A percentile compares a stretch with the other conserved stretches of the same genome.
Evolutionary conservation across 2,329 filamentous ascomycete genomes (phyloP).

Genomic region (Amauroascus verrucosus): DNA sequence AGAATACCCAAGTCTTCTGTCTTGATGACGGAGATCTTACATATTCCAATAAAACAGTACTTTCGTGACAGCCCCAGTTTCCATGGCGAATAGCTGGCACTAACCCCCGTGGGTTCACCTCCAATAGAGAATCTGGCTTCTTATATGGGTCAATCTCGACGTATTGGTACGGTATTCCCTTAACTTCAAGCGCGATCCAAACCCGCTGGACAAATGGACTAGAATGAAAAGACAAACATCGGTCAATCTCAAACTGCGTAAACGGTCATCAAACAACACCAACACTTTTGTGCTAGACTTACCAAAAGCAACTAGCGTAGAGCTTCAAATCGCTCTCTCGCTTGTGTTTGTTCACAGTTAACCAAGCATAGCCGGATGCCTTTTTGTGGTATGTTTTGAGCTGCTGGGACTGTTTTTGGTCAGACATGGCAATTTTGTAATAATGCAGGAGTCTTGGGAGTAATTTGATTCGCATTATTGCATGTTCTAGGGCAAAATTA

Average conservation of each 20-base stretch:
- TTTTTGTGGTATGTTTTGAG: constrained; percentile 59
- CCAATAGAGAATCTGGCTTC: constrained; percentile 58
- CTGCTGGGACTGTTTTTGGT: constrained; percentile 42
- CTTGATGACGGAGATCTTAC: constrained; percentile 37
- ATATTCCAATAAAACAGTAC: constrained; percentile 75
- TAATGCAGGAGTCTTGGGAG: constrained; percentile 15
- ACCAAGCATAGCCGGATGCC: constrained; percentile 58
- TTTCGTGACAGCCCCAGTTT: constrained; percentile 74
- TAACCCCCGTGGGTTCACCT: constrained; percentile 64
- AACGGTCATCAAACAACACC: background rate
- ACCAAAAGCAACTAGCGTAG: constrained; percentile 79
- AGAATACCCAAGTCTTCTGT: background rate
- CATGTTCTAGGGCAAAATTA: constrained; percentile 4
- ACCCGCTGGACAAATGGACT: constrained; percentile 79
- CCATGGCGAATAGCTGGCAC: constrained; percentile 69
- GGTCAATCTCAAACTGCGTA: constrained; percentile 10
- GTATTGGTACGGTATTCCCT: constrained; percentile 71
- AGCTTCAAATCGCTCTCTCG: constrained; percentile 63
- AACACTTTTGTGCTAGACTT: constrained; percentile 20
- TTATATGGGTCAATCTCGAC: constrained; percentile 74
- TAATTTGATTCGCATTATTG: background rate
- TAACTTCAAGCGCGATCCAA: constrained; percentile 79
- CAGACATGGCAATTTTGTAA: constrained; percentile 33
- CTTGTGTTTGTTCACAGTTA: constrained; percentile 60
- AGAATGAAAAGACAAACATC: constrained; percentile 12